Percentiles rank a stretch among this genome's conserved stretches.
phyloP scores from a whole-genome alignment of 805 yeast species.

The Kregervanrija delftensis region DNA sequence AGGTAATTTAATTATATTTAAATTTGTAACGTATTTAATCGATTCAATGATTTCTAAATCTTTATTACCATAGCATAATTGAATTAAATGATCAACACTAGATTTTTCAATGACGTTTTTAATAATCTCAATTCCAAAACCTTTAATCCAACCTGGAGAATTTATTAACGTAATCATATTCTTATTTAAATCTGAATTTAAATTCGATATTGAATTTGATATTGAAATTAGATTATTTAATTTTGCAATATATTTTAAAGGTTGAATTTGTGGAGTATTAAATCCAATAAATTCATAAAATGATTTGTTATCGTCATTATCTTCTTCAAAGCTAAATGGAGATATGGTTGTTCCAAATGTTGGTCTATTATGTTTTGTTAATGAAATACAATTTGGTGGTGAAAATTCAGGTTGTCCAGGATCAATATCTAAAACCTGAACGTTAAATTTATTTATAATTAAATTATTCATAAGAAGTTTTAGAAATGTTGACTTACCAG shows the following conservation, averaged over 20 bases:
- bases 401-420: constrained; percentile 87
- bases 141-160: constrained; percentile 90
- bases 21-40: neutral
- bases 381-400: constrained; percentile 62
- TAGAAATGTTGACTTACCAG: constrained; percentile 76
- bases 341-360: constrained; percentile 29
- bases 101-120: constrained; percentile 35
- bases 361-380: constrained; percentile 31
- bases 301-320: constrained; percentile 11
- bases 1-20: constrained; percentile 8
- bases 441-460: constrained; percentile 19
- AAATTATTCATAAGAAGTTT: constrained; percentile 47
- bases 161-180: constrained; percentile 41
- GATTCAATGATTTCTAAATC: constrained; percentile 7
- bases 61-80: constrained; percentile 35
- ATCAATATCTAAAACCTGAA: constrained; percentile 66
- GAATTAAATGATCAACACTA: constrained; percentile 51
- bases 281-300: constrained; percentile 47
- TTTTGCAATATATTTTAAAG: constrained; percentile 43
- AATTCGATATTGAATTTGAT: constrained; percentile 25
- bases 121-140: constrained; percentile 70
- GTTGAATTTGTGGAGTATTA: constrained; percentile 60
- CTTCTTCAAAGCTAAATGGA: constrained; percentile 26
- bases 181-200: constrained; percentile 18
- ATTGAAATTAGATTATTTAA: constrained; percentile 33